Evolutionary conservation across 139 green algal genomes (phyloP), one percentile per base, ranked within the genome.

Genomic region (Zygnema circumcarinatum): DNA sequence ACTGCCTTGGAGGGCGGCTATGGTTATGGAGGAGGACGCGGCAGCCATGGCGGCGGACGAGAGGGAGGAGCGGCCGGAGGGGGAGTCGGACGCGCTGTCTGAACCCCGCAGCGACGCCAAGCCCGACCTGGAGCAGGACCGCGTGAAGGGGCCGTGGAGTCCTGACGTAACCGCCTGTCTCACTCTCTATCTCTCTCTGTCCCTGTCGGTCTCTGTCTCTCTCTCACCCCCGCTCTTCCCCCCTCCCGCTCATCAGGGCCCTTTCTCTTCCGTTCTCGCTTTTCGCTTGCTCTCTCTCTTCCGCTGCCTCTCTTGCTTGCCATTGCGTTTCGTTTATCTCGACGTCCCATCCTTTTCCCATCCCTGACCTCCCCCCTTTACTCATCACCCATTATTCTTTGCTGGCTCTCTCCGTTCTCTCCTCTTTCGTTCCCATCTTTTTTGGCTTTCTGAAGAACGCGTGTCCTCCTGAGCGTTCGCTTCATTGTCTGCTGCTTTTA

Each of bases 131-230:
- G 47, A 62, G 16, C 16, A 94, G 11, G 93, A 95, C 21, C 82
- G 89, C 2, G 94, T 95, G 56, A 96, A 95, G 81, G 93, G 93
- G 0, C 92, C 94, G 0, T 96, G 94, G 94, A 96, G 94, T 2
- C 87, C 92, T 1, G 94, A 62, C 16, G 47, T 62, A 16, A 62
- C n/a, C n/a, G n/a, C n/a, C n/a, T n/a, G n/a, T n/a, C n/a, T n/a
- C n/a, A n/a, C n/a, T n/a, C n/a, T n/a, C n/a, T n/a, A n/a, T n/a
- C n/a, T n/a, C n/a, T n/a, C n/a, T n/a, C n/a, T n/a, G n/a, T n/a
- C n/a, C n/a, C n/a, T n/a, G n/a, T n/a, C n/a, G n/a, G n/a, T n/a
- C n/a, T n/a, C n/a, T n/a, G n/a, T n/a, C n/a, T n/a, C n/a, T n/a
- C n/a, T n/a, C n/a, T n/a, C n/a, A n/a, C n/a, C n/a, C n/a, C n/a